Evolutionary conservation across 345 rosid species (phyloP), one percentile per base, ranked within the genome.

Genomic region (Eucalyptus sp.): DNA sequence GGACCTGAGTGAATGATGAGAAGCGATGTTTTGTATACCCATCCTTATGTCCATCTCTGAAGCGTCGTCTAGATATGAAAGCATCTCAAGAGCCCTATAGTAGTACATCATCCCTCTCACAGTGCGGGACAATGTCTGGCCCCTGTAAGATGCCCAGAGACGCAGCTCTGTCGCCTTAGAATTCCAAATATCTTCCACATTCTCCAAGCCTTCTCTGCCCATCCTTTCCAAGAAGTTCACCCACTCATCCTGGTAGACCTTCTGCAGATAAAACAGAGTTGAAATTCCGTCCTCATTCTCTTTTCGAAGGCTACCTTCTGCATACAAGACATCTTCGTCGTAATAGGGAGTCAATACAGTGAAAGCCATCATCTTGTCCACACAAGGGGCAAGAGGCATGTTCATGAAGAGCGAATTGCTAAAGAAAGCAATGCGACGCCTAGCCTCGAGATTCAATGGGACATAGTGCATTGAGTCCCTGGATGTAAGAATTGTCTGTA

Each of bases 21-120:
- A 92, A 88, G 93, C 91, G n/a, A 94, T 88, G 86, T 87, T 91
- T 62, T 92, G 92, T 14, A 93, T 83, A n/a, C 99, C 98, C 92
- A 24, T 91, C 90, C 93, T 93, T 80, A 96, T 91, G 88, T 97
- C 99, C 92, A 94, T 91, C 94, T 97, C 99, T 31, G 98, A 94
- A 80, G 99, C 99, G 79, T 96, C 92, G 89, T 97, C 99, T 87
- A 97, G 97, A 91, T 91, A 97, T 31, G 98, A 92, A 90, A 97
- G 98, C 94, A 94, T 95, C 96, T 94, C 92, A 86, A 97, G 94
- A 88, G 99, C 97, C 91, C 97, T 94, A 86, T 95, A 94, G 91
- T 97, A 96, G 89, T 97, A 97, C 99, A 97, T 96, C 99, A 97
- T 97, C 89, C 97, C 97, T 90, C 99, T 92, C 44, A 96, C 98